A percentile compares a stretch with the other conserved stretches of the same genome.
phyloP scores from a whole-genome alignment of 2,329 filamentous ascomycete genomes.

The Phialophora chinensis region DNA sequence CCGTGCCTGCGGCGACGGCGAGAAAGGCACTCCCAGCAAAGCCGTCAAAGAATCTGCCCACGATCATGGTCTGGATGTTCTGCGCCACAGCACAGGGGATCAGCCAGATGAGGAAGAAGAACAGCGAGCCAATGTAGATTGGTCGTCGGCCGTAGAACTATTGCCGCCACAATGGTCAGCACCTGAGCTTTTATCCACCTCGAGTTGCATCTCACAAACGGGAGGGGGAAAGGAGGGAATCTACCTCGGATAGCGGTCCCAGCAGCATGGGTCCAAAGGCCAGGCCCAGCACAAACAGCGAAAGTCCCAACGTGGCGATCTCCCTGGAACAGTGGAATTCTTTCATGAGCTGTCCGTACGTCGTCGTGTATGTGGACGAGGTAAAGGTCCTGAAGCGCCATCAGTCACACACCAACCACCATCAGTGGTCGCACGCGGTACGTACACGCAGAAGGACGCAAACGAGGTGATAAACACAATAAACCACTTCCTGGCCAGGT shows the following conservation, averaged over 20 bases:
- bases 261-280: slow-evolving; percentile 65
- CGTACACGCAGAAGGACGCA: slow-evolving; percentile 75
- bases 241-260: slow-evolving; percentile 42
- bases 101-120: slow-evolving; percentile 77
- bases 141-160: slow-evolving; percentile 83
- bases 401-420: background rate
- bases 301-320: slow-evolving; percentile 55
- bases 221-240: background rate
- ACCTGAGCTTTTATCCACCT: background rate
- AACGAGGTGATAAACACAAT: slow-evolving; percentile 75
- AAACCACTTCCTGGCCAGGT: slow-evolving; percentile 71
- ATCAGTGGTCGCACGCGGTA: background rate
- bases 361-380: slow-evolving; percentile 83
- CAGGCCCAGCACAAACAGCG: slow-evolving; percentile 59
- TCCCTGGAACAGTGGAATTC: slow-evolving; percentile 55
- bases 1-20: slow-evolving; percentile 72
- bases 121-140: slow-evolving; percentile 77
- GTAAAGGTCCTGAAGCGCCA: slow-evolving; percentile 64
- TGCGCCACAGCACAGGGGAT: slow-evolving; percentile 80
- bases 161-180: background rate
- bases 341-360: slow-evolving; percentile 71
- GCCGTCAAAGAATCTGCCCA: slow-evolving; percentile 73
- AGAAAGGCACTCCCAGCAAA: slow-evolving; percentile 64
- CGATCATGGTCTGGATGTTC: slow-evolving; percentile 79
- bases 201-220: background rate